These are phyloP conservation scores for Saccharomycopsis hybrid DNA, from an alignment of 1,139 yeast genomes.

Conservation along the genomic window DNA sequence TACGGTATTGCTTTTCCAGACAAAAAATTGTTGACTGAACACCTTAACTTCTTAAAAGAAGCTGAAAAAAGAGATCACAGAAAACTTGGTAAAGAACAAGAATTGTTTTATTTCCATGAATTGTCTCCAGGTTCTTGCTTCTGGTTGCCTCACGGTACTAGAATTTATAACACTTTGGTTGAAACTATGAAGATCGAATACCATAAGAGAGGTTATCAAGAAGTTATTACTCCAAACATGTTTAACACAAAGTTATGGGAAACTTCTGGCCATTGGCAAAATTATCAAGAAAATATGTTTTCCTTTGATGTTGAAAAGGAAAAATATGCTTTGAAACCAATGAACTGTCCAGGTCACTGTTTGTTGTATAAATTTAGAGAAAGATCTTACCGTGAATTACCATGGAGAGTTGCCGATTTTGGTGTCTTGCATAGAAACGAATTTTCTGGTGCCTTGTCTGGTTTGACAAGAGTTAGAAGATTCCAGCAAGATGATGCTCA, in stretches of 20 bases:
- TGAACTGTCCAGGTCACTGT: slow-evolving; percentile 99
- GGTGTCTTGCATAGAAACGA: slow-evolving; percentile 95
- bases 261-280: slow-evolving; percentile 97
- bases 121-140: slow-evolving; percentile 96
- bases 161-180: slow-evolving; percentile 82
- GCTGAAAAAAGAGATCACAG: slow-evolving; percentile 98
- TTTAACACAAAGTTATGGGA: slow-evolving; percentile 94
- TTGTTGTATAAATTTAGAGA: slow-evolving; percentile 79
- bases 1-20: slow-evolving; percentile 99
- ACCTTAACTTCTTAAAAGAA: slow-evolving; percentile 89
- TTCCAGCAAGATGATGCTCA: slow-evolving; percentile 99
- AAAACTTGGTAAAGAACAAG: slow-evolving; percentile 94
- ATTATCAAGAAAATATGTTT: slow-evolving; percentile 95
- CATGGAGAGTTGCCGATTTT: slow-evolving; percentile 94
- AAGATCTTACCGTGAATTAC: slow-evolving; percentile 89
- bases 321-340: slow-evolving; percentile 82
- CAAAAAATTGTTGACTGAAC: slow-evolving; percentile 93
- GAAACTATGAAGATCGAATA: slow-evolving; percentile 77
- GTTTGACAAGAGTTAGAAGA: slow-evolving; percentile 92
- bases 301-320: slow-evolving; percentile 92
- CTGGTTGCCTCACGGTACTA: slow-evolving; percentile 98
- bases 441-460: slow-evolving; percentile 83
- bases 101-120: slow-evolving; percentile 89
- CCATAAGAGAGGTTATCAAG: slow-evolving; percentile 89
- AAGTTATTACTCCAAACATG: slow-evolving; percentile 98